phyloP scores from a whole-genome alignment of 192 early-diverging fungal species.

The Backusella liffmaniae region DNA sequence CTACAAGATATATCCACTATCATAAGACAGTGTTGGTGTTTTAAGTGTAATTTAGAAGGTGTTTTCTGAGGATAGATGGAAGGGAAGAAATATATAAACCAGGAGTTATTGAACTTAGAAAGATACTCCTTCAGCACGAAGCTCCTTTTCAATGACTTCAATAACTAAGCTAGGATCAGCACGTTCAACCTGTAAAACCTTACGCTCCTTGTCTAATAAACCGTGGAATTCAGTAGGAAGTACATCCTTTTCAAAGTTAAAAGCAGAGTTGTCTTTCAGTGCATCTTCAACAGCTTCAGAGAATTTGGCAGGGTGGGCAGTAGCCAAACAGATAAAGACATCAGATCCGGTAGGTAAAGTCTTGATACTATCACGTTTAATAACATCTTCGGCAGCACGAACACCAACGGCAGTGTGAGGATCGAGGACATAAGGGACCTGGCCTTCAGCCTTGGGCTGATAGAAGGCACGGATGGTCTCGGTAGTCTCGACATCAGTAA shows the following conservation, averaged over 20 bases:
- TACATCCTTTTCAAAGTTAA: slow-evolving; percentile 56
- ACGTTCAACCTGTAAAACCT: slow-evolving; percentile 50
- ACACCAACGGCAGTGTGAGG: slow-evolving; percentile 98
- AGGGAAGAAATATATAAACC: neutral
- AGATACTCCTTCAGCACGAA: slow-evolving; percentile 38
- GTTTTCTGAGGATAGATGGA: neutral
- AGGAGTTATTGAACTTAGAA: slow-evolving; percentile 15
- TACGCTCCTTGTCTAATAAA: slow-evolving; percentile 67
- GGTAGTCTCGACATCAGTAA: slow-evolving; percentile 74
- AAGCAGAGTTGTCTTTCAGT: slow-evolving; percentile 48
- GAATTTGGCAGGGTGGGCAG: slow-evolving; percentile 97
- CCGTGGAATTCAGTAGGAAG: slow-evolving; percentile 69
- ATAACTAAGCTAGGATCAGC: slow-evolving; percentile 52
- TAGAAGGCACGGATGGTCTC: slow-evolving; percentile 74
- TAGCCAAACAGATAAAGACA: slow-evolving; percentile 73
- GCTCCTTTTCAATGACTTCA: slow-evolving; percentile 51
- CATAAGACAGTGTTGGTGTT: neutral
- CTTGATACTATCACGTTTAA: slow-evolving; percentile 13
- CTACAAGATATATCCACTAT: slow-evolving; percentile 5
- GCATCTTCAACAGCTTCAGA: slow-evolving; percentile 86
- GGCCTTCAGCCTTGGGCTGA: slow-evolving; percentile 38
- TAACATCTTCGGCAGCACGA: slow-evolving; percentile 67
- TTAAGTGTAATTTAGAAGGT: neutral
- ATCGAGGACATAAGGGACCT: slow-evolving; percentile 79
- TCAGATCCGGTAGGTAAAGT: slow-evolving; percentile 21